These are phyloP conservation scores for Corylus avellana DNA, from an alignment of 306 rosid species.

Conservation along the genomic window DNA sequence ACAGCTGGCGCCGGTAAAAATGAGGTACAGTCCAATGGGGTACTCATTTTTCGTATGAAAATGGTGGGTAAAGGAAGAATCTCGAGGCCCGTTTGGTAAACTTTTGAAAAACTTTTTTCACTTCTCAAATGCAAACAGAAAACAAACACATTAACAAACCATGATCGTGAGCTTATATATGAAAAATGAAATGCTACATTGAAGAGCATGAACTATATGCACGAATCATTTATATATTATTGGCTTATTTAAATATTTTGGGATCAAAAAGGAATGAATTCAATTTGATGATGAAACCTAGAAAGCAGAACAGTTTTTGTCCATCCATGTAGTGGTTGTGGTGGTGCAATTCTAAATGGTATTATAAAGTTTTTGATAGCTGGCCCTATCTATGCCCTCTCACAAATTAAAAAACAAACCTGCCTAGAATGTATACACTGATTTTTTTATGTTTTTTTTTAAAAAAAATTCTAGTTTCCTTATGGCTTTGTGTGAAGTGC, in stretches of 20 bases:
- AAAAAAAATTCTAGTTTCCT: not conserved
- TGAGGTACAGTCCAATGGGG: too few species aligned
- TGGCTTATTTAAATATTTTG: not conserved
- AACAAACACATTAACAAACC: too few species aligned
- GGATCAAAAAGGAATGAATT: not conserved
- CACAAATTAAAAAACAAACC: not conserved
- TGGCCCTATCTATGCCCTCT: not conserved
- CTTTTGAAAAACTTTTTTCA: too few species aligned
- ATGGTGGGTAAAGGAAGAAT: too few species aligned
- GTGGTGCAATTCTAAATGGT: not conserved
- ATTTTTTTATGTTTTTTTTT: not conserved
- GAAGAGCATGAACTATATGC: not conserved
- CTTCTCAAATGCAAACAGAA: too few species aligned
- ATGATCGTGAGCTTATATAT: too few species aligned
- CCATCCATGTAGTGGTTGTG: not conserved
- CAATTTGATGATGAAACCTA: not conserved
- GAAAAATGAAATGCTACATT: not conserved
- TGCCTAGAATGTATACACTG: not conserved
- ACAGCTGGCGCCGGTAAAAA: too few species aligned
- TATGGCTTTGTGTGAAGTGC: too few species aligned
- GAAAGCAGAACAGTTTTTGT: not conserved
- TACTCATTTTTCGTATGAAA: too few species aligned
- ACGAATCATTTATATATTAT: not conserved
- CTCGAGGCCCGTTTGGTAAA: too few species aligned
- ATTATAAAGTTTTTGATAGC: not conserved